Evolutionary conservation across 495 filamentous ascomycete genomes (phyloP).

Genomic region (Annulohypoxylon stygium): DNA sequence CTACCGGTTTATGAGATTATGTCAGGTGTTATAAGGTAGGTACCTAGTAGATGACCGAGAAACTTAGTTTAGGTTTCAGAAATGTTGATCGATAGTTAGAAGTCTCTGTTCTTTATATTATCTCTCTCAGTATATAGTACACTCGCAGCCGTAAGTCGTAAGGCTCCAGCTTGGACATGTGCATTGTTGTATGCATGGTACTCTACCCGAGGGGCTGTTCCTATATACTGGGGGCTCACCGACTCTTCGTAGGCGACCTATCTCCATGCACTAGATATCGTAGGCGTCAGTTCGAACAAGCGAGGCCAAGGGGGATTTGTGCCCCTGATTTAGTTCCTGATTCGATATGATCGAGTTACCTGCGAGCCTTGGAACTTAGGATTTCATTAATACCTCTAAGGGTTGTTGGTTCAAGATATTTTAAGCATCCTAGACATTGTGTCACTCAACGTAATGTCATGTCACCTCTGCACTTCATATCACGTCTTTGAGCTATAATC

Average conservation of each 20-base stretch:
- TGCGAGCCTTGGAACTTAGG: neutral
- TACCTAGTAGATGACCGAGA: neutral
- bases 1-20: neutral
- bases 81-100: neutral
- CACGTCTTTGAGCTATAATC: constrained; percentile 8
- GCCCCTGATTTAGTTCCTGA: neutral
- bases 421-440: constrained; percentile 22
- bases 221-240: constrained; percentile 1
- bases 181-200: constrained; percentile 5
- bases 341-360: neutral
- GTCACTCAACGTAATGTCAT: constrained; percentile 15
- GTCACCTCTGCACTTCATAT: constrained; percentile 20
- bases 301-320: neutral
- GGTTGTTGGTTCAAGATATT: constrained; percentile 7
- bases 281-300: neutral
- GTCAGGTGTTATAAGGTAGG: neutral
- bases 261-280: constrained; percentile 28
- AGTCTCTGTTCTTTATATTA: neutral
- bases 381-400: neutral
- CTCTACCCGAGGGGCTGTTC: constrained; percentile 16
- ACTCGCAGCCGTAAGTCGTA: neutral
- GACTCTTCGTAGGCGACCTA: constrained; percentile 12
- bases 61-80: neutral
- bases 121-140: neutral
- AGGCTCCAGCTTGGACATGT: neutral